Base-by-base conservation (phyloP, 768 basidiomycete species). In the Naganishia friedmannii region DNA sequence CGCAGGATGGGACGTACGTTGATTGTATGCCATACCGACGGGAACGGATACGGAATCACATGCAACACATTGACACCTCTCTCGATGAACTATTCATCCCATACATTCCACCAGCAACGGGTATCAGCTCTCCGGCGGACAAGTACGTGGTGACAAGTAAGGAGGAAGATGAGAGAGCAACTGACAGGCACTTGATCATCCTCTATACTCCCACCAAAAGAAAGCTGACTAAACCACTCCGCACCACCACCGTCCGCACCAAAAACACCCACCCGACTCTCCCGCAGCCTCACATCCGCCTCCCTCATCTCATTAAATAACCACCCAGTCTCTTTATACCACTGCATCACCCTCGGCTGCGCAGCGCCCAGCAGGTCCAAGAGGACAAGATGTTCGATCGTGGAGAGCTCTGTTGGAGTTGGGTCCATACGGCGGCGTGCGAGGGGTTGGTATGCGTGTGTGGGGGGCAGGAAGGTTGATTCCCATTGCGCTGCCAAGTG, bases 401-500 rank as follows among this genome's bases (percentile, higher is more conserved):
- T 87, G 19, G 86, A 84, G 34, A 99, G 83, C 71, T 89, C 86
- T 0, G 88, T 91, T 53, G 84, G 80, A 55, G 83, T 84, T 9
- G 85, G 84, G 12, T 84, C 80, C 69, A 66, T 76, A 65, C 72
- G 82, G 60, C 65, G 88, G 78, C 65, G 88, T 48, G 56, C 12
- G 54, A 69, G 48, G 51, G 69, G 0, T 84, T 66, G 89, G 86
- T 88, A 85, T 2, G 83, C 79, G 69, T 88, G 84, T 7, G 89
- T 86, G 5, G 72, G 63, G 4, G 85, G 78, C 32, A 89, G 81
- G 77, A 88, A 91, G 0, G 88, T 86, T 0, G 85, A 83, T 17
- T 85, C 84, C 96, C 96, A 98, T 78, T 87, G 87, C 66, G 89
- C 83, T 5, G 94, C 92, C 23, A 99, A 86, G 82, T 99, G 92